Evolutionary conservation across 306 rosid species (phyloP).

Genomic region (Castanea sativa): DNA sequence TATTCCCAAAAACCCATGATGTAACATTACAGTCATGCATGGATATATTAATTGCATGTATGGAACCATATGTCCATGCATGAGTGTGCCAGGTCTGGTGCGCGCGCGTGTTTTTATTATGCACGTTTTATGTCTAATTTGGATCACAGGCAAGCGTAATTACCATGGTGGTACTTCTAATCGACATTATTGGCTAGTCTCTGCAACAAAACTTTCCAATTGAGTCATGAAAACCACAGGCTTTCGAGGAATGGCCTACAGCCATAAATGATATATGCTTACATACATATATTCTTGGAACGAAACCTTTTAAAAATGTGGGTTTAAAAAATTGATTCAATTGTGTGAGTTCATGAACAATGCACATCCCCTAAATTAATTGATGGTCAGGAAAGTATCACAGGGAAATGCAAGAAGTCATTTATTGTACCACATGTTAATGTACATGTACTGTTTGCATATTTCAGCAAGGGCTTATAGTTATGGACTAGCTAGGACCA

Average conservation of each 20-base stretch:
- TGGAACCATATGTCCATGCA: not conserved
- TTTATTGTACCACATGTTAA: not conserved
- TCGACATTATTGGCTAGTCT: not conserved
- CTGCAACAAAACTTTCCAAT: not conserved
- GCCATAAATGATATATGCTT: not conserved
- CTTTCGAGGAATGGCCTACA: too few species aligned
- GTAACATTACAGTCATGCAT: constrained; percentile 2
- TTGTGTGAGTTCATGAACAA: not conserved
- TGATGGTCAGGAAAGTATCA: constrained; percentile 10
- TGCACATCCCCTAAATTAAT: not conserved
- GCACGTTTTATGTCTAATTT: too few species aligned
- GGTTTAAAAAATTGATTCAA: not conserved
- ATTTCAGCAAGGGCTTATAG: not conserved
- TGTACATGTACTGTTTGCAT: not conserved
- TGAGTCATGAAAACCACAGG: not conserved
- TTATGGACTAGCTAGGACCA: constrained; percentile 2
- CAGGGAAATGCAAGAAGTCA: not conserved
- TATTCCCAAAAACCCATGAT: constrained; percentile 26
- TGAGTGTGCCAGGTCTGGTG: not conserved
- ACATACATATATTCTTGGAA: not conserved
- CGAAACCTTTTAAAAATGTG: not conserved
- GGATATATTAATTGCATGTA: not conserved
- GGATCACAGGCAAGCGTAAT: too few species aligned
- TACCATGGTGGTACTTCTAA: too few species aligned
- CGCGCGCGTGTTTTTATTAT: too few species aligned